Evolutionary conservation across 495 filamentous ascomycete genomes (phyloP).

Genomic region (Xylaria castorea): DNA sequence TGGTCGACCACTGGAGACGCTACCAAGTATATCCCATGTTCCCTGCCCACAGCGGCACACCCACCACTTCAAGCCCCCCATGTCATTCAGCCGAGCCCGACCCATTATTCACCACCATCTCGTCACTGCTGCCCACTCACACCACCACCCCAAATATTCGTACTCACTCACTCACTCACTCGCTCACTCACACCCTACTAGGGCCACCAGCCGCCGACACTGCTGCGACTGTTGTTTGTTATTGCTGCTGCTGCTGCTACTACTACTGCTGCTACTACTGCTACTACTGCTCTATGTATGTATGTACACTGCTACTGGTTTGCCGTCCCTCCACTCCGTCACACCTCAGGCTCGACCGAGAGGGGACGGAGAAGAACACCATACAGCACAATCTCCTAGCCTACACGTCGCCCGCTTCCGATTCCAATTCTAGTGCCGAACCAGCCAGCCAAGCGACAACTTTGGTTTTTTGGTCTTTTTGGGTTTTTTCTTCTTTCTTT

Average conservation of each 20-base stretch:
- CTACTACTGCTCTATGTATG: not conserved
- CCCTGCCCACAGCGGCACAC: constrained; percentile 21
- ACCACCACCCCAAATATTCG: constrained; percentile 22
- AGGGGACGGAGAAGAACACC: constrained; percentile 24
- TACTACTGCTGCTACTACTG: constrained; percentile 7
- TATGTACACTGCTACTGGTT: constrained; percentile 3
- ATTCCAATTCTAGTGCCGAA: not conserved
- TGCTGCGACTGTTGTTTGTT: not conserved
- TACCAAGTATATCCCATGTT: constrained; percentile 3
- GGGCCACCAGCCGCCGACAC: constrained; percentile 23
- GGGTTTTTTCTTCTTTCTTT: too few species aligned
- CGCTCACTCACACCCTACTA: not conserved
- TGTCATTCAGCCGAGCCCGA: constrained; percentile 28
- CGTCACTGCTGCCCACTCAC: constrained; percentile 29
- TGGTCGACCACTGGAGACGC: too few species aligned
- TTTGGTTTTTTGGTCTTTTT: not conserved
- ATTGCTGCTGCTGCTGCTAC: constrained; percentile 2
- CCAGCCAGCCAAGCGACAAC: not conserved
- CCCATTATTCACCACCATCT: constrained; percentile 20
- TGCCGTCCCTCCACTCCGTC: constrained; percentile 18
- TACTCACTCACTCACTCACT: not conserved
- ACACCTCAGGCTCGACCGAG: constrained; percentile 33
- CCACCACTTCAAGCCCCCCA: constrained; percentile 14
- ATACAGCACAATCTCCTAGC: constrained; percentile 1
- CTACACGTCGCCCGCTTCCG: constrained; percentile 25